Percentiles rank a stretch among this genome's conserved stretches.
Conservation (phyloP, 768 basidiomycete species). For the Leccinum aurantiacum region DNA sequence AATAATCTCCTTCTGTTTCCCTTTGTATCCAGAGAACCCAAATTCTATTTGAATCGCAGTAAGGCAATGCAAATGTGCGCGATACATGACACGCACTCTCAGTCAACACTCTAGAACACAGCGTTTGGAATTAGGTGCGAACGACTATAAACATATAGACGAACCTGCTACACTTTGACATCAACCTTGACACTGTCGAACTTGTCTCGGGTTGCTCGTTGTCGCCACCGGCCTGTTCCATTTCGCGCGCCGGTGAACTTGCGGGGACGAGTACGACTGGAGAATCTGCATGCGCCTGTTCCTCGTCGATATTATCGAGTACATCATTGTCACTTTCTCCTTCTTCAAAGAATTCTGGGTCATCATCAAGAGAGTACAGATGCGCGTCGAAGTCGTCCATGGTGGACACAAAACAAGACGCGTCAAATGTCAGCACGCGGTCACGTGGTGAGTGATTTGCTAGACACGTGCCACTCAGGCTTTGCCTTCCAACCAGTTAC, state of each 20-base stretch:
- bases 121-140: not conserved
- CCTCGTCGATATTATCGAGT: slow-evolving; percentile 25
- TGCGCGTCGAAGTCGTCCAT: slow-evolving; percentile 29
- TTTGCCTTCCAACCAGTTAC: no score
- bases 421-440: slow-evolving; percentile 2
- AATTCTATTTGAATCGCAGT: slow-evolving; percentile 50
- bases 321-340: slow-evolving; percentile 23
- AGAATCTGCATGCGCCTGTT: slow-evolving; percentile 7
- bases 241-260: slow-evolving; percentile 10
- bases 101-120: slow-evolving; percentile 20
- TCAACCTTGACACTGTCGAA: not conserved
- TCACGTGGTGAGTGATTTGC: not conserved
- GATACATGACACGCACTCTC: slow-evolving; percentile 20
- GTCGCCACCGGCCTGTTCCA: not conserved
- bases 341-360: slow-evolving; percentile 7
- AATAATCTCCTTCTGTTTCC: slow-evolving; percentile 75
- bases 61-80: not conserved
- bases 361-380: slow-evolving; percentile 26
- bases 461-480: not conserved
- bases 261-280: slow-evolving; percentile 20
- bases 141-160: not conserved
- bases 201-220: slow-evolving; percentile 1
- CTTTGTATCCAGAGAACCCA: slow-evolving; percentile 66
- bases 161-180: slow-evolving; percentile 19
- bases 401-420: slow-evolving; percentile 1